Evolutionary conservation across 352 stramenopile genomes (phyloP).

Genomic region (Phytophthora sojae): DNA sequence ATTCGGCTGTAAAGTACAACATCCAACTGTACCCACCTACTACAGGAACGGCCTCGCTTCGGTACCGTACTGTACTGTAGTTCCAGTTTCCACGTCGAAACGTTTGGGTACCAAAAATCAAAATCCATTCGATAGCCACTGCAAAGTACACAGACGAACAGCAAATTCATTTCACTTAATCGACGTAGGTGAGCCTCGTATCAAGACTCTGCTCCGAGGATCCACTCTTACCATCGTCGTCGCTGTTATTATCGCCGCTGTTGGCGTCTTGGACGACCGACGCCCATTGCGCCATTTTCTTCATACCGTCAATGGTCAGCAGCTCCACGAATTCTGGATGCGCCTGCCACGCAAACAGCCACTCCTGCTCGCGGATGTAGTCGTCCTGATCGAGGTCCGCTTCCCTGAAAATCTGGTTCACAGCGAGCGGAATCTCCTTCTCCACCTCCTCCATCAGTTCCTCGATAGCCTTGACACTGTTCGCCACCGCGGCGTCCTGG

Average conservation of each 20-base stretch:
- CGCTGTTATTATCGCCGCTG: conserved; percentile 30
- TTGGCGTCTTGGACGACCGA: conserved; percentile 58
- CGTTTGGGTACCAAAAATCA: background rate
- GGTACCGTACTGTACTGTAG: no score
- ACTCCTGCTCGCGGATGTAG: conserved; percentile 83
- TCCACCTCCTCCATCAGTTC: conserved; percentile 82
- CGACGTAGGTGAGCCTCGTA: conserved; percentile 67
- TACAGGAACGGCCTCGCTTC: no score
- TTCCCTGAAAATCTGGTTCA: conserved; percentile 87
- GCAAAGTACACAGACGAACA: conserved; percentile 5
- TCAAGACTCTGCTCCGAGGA: conserved; percentile 42
- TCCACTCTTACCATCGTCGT: conserved; percentile 41
- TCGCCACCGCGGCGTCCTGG: conserved; percentile 61
- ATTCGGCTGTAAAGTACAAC: background rate
- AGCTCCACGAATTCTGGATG: conserved; percentile 87
- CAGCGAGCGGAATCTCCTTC: conserved; percentile 80
- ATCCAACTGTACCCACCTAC: no score
- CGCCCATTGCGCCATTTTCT: conserved; percentile 84
- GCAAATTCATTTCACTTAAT: conserved; percentile 43
- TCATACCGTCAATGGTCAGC: conserved; percentile 87
- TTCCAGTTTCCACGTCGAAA: no score
- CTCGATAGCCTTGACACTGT: conserved; percentile 67
- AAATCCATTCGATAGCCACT: background rate
- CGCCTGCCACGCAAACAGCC: conserved; percentile 81
- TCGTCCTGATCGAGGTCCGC: conserved; percentile 81